These are phyloP conservation scores for Botrytis galanthina DNA, from an alignment of 2,329 filamentous ascomycete genomes.

Conservation along the genomic window DNA sequence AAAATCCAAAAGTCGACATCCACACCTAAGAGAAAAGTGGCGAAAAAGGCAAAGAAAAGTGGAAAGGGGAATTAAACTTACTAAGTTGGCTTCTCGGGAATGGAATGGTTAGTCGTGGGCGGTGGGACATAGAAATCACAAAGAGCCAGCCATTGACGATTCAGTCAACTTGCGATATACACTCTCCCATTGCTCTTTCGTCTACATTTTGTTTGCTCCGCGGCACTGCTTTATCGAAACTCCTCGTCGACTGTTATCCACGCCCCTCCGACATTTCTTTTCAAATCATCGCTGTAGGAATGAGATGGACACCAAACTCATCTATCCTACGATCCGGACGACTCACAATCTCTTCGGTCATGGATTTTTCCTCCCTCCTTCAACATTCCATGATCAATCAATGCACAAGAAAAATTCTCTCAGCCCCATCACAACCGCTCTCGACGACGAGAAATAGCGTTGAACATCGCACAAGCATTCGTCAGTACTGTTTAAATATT, in stretches of 20 bases:
- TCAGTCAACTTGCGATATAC: neutral
- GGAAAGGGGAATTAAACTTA: neutral
- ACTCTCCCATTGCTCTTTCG: neutral
- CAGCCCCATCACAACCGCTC: fast-evolving
- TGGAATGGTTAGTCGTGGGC: neutral
- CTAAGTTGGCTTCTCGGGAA: neutral
- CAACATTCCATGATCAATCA: neutral
- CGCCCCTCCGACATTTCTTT: neutral
- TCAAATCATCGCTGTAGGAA: neutral
- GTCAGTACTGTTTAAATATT: no score
- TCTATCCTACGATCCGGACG: neutral
- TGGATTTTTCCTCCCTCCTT: no score
- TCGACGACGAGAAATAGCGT: neutral
- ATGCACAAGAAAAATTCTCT: neutral
- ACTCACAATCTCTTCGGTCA: neutral
- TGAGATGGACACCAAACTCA: neutral
- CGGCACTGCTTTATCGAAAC: neutral
- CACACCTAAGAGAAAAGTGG: neutral
- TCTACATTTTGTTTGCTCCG: neutral
- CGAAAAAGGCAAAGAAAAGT: neutral
- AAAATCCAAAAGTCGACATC: neutral
- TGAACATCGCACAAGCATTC: neutral
- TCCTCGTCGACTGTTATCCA: neutral
- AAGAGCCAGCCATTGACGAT: neutral
- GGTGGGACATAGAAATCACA: neutral